Evolutionary conservation across 805 yeast species (phyloP), one percentile per base, ranked within the genome.

Genomic region (Spathaspora passalidarum): DNA sequence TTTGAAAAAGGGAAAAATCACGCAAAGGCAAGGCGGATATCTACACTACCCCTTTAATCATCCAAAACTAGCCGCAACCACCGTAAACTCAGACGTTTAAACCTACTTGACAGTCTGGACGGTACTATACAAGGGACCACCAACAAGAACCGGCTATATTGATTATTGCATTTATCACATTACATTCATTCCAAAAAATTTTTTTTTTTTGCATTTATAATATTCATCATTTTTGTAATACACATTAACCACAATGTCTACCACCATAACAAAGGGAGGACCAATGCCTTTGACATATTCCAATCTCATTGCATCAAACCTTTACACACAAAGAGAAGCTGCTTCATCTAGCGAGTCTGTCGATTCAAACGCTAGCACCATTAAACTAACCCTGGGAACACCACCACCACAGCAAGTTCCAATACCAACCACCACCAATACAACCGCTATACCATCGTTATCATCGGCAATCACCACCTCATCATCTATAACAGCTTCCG

Each of bases 251-350:
- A 34, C n/a, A 38, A 39, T 39, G 42, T 39, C 42, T 7, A 39
- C 42, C 13, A 39, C 42, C 10, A 39, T 39, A 39, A 39, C 42
- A 39, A 19, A 18, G 23, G 23, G 23, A 5, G 42, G 42, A 4
- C 29, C 42, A 17, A 23, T 25, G 20, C 45, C 48, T n/a, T 41
- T 45, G 18, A 35, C 45, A 11, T 42, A 40, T 17, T 32, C 48
- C n/a, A 41, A 42, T 32, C 32, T 42, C 21, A n/a, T 43, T 32
- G 32, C 42, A 19, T 20, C 47, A 21, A 25, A 22, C 34, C 32
- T 39, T 18, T 39, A 39, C 19, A 39, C 44, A 6, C 21, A 38
- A 6, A 29, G 38, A 17, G 29, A 40, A 19, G 32, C 37, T 14
- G 29, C 45, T 6, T 29, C 46, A 17, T 44, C 47, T 10, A 17